Base-by-base conservation (phyloP, 768 basidiomycete species). In the Rhodotorula kratochvilovae region DNA sequence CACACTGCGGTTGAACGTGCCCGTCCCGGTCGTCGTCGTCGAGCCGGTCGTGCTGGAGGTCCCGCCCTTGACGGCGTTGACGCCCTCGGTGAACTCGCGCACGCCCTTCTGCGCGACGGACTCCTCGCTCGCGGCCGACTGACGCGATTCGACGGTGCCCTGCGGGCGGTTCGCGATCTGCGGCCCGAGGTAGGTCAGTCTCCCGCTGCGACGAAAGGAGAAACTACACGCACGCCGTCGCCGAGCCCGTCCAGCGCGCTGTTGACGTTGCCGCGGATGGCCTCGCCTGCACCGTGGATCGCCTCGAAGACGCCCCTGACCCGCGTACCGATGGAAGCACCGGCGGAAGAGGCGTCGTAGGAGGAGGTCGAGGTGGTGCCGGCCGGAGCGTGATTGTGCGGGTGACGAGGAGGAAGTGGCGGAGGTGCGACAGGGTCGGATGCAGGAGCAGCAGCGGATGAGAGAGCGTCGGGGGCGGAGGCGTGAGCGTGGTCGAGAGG, bases 91-190 rank as follows among this genome's bases (percentile, higher is more conserved):
- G 21, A 31, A 21, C 31, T 61, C 59, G 45, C 12, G 2, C 5
- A 23, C 8, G 16, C 59, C 59, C 59, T 61, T 61, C 11, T 45
- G 29, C 43, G 59, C 59, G 10, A 43, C 42, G 15, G 45, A 17
- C 13, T 46, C 45, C n/a, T 61, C 42, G 31, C 31, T 29, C 19
- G 19, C 11, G 2, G 42, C 59, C 3, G 29, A 23, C 31, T 31
- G 13, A 21, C 59, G 59, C n/a, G 59, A 61, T 31, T 43, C 31
- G 29, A 61, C 59, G 17, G 59, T 31, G 29, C 59, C 59, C 15
- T 61, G 59, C 23, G n/a, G 42, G 43, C 59, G 59, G 59, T 42
- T 42, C n/a, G 59, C 59, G 31, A 61, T 25, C 59, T 61, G 59
- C 27, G n/a, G 23, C n/a, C 19, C 10, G 42, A 19, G n/a, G 39